Conservation (phyloP, 441 rosid species). For the Adansonia gregorii region DNA sequence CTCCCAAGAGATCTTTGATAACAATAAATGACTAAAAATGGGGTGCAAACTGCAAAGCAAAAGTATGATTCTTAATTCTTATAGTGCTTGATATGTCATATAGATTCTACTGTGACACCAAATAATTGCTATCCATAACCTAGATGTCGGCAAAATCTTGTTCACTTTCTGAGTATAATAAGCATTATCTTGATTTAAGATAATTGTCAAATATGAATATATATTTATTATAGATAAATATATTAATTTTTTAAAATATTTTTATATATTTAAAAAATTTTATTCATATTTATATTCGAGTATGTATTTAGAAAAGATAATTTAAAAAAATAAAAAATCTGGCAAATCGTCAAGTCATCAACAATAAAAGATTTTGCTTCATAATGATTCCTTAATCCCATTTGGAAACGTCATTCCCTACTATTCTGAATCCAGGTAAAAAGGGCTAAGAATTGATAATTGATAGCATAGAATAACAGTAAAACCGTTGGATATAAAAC, state of each 20-base stretch:
- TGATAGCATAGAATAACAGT: neutral
- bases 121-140: neutral
- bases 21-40: neutral
- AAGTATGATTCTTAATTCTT: neutral
- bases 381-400: neutral
- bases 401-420: neutral
- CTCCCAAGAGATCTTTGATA: neutral
- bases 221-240: no score
- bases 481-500: constrained; percentile 30
- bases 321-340: no score
- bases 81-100: neutral
- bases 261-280: neutral
- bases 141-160: neutral
- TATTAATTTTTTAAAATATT: no score
- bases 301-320: no score
- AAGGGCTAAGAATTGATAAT: neutral
- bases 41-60: neutral
- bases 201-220: no score
- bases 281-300: neutral
- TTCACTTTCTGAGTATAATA: neutral
- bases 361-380: neutral
- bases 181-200: neutral
- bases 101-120: constrained; percentile 1
- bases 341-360: no score
- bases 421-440: neutral